Evolutionary conservation across 2,329 filamentous ascomycete species (phyloP), one percentile per base, ranked within the genome.

Genomic region (Myriosclerotinia scirpicola): DNA sequence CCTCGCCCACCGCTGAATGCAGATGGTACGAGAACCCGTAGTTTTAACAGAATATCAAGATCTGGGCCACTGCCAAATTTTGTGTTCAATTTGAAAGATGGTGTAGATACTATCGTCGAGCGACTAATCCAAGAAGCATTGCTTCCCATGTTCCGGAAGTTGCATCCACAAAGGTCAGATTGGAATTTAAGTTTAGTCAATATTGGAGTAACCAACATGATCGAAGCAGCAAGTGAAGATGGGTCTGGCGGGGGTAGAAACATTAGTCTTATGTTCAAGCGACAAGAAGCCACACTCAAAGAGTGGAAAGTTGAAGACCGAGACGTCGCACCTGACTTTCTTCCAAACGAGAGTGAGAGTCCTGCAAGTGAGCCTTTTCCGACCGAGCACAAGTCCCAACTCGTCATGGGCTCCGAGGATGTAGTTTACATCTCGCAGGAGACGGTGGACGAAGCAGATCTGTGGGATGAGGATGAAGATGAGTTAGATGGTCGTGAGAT

Each of bases 111-210:
- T 0, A 78, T 92, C 30, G 89, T 87, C 0, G 86, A 90, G 64
- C 85, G 85, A 52, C 81, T 97, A 1, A 89, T 93, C 0, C 79
- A 82, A 5, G 90, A 95, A 68, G 79, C 83, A 1, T 77, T 96
- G 22, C 71, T 93, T 3, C 85, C 87, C 0, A 84, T 96, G 76
- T 92, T 97, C 74, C 86, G 87, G 17, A 88, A 86, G 69, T 80
- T 97, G 15, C 89, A 94, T 70, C 83, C 87, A 0, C 87, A 90
- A 53, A 72, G 69, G 15, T 67, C 67, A 6, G 87, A 85, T 2
- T 96, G 91, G 90, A 91, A 94, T 71, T 78, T 97, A 22, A 91
- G 90, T 70, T 80, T 98, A 62, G 81, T 98, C 67, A 98, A 97
- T 71, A 81, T 98, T 30, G 93, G 92, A 55, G 93, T 91, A 9